Conservation (phyloP, 2,329 filamentous ascomycete species). For the Coleophoma crateriformis region DNA sequence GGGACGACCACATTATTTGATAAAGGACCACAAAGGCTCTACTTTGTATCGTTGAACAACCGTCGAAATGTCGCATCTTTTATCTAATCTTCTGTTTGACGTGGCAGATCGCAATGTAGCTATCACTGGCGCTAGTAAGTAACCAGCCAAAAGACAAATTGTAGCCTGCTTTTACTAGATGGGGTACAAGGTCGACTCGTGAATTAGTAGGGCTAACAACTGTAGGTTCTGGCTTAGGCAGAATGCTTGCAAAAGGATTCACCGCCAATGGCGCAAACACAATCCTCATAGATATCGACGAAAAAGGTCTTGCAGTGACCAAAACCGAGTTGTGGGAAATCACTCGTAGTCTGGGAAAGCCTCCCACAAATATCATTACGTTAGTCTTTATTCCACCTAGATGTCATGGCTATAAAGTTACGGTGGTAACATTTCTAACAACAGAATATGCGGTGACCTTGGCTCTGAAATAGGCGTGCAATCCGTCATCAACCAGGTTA, state of each 20-base stretch:
- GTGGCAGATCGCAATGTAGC: background rate
- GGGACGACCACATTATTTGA: too few species aligned
- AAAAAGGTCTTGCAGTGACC: constrained; percentile 3
- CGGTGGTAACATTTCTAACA: too few species aligned
- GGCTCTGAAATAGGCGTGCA: background rate
- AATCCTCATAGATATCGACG: constrained; percentile 13
- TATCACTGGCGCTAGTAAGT: background rate
- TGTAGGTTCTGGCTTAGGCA: constrained; percentile 12
- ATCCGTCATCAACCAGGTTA: background rate
- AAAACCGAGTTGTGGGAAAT: constrained; percentile 4
- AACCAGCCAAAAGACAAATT: background rate
- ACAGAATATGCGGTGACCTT: too few species aligned
- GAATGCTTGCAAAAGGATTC: constrained; percentile 13
- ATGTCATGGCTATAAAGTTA: too few species aligned
- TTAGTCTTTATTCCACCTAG: background rate
- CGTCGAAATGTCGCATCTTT: background rate
- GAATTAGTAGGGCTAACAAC: background rate
- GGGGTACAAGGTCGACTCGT: too few species aligned
- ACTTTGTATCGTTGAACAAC: background rate
- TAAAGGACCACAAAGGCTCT: too few species aligned
- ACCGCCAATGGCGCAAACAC: constrained; percentile 12
- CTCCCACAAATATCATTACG: background rate
- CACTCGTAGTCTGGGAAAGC: background rate
- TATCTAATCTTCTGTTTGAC: background rate
- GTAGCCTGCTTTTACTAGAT: background rate